These are phyloP conservation scores for Geosmithia morbida DNA, from an alignment of 2,329 filamentous ascomycete species.

Conservation along the genomic window DNA sequence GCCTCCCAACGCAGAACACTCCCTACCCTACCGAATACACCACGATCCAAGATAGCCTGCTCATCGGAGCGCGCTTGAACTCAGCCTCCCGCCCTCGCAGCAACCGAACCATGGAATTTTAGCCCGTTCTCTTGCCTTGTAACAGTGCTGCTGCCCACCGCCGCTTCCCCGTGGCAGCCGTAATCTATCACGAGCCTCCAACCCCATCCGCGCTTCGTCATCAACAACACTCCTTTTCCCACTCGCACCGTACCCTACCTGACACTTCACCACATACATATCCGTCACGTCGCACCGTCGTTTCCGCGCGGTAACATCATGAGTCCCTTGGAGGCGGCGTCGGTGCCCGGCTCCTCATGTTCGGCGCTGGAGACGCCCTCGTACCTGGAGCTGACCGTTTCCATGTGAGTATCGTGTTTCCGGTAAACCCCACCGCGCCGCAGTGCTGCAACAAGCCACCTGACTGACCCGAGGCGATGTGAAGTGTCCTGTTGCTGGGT, in stretches of 20 bases:
- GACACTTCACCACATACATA: too few relatives aligned
- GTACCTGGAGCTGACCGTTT: conserved; percentile 39
- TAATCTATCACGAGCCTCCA: not conserved
- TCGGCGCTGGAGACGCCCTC: conserved; percentile 36
- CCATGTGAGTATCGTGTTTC: conserved; percentile 32
- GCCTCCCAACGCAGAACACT: not conserved
- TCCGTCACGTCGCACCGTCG: too few relatives aligned
- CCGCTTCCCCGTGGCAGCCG: too few relatives aligned
- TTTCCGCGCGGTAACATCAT: not conserved
- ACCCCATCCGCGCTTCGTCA: not conserved
- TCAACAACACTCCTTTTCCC: not conserved
- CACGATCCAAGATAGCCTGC: too few relatives aligned
- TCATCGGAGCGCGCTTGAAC: not conserved
- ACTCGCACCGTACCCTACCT: too few relatives aligned
- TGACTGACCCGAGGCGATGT: too few relatives aligned
- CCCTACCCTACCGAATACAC: not conserved
- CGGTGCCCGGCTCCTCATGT: conserved; percentile 16
- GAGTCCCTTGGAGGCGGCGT: not conserved
- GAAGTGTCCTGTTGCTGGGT: conserved; percentile 63
- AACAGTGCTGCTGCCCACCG: not conserved
- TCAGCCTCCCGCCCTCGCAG: not conserved
- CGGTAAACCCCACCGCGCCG: not conserved
- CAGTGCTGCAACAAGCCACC: not conserved
- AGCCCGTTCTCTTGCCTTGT: not conserved
- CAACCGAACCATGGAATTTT: not conserved